A percentile compares a stretch with the other conserved stretches of the same genome.
phyloP scores from a whole-genome alignment of 345 rosid species.

The Hibiscus tridactylites region DNA sequence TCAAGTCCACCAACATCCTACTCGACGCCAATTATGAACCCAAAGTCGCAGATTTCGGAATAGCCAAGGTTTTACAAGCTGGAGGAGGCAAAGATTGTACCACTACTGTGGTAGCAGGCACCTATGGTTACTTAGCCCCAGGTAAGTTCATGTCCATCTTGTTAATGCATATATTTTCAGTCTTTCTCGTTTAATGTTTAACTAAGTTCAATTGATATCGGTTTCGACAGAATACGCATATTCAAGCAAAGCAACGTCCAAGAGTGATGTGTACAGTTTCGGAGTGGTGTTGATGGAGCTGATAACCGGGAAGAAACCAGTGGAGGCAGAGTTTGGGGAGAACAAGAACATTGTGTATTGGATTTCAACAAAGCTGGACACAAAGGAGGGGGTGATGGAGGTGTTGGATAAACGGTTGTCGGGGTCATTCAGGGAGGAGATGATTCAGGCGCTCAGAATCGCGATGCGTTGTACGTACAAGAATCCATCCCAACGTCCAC shows the following conservation, averaged over 20 bases:
- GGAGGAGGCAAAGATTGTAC: constrained; percentile 79
- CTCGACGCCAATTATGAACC: constrained; percentile 69
- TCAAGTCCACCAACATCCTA: constrained; percentile 82
- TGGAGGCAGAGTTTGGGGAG: constrained; percentile 69
- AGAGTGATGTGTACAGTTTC: constrained; percentile 88
- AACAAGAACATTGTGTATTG: constrained; percentile 74
- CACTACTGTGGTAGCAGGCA: constrained; percentile 74
- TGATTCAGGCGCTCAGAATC: constrained; percentile 60
- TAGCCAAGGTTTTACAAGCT: constrained; percentile 88
- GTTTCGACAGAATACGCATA: constrained; percentile 69
- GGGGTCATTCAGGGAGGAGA: constrained; percentile 54
- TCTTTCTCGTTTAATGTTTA: not conserved
- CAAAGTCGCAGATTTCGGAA: constrained; percentile 89
- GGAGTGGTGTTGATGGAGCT: constrained; percentile 90
- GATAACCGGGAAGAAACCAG: constrained; percentile 75
- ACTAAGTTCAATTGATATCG: not conserved
- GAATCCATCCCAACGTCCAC: constrained; percentile 61
- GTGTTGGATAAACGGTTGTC: constrained; percentile 60
- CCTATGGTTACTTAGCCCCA: constrained; percentile 91
- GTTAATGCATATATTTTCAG: not conserved
- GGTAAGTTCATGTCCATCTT: constrained; percentile 29
- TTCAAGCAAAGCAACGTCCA: constrained; percentile 76
- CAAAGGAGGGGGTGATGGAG: constrained; percentile 64
- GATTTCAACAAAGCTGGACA: constrained; percentile 66
- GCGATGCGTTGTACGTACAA: constrained; percentile 70